Evolutionary conservation across 805 yeast species (phyloP).

Genomic region (Phaffomyces thermotolerans): DNA sequence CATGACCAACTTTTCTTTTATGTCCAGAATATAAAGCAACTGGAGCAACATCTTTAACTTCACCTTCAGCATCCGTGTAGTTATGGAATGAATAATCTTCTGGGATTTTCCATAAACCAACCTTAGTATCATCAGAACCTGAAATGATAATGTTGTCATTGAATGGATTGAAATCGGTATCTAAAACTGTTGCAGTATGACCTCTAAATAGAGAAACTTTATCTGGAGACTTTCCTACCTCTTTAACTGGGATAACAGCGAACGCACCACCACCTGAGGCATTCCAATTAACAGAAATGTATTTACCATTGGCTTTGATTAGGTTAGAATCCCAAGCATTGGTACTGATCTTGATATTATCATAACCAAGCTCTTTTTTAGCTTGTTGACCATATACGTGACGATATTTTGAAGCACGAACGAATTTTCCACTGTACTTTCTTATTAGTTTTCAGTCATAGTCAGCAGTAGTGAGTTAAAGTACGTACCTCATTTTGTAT

Average conservation of each 20-base stretch:
- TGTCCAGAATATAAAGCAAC: constrained; percentile 73
- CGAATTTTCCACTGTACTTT: constrained; percentile 64
- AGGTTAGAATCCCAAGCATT: constrained; percentile 97
- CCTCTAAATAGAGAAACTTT: constrained; percentile 91
- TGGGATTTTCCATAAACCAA: constrained; percentile 86
- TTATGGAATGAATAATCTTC: constrained; percentile 66
- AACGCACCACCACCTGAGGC: constrained; percentile 97
- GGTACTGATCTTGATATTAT: constrained; percentile 60
- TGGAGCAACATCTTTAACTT: constrained; percentile 65
- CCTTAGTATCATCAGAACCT: constrained; percentile 74
- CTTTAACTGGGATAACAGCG: constrained; percentile 81
- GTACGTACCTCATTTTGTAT: neutral
- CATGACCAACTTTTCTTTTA: constrained; percentile 87
- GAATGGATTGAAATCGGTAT: constrained; percentile 94
- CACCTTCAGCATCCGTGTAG: constrained; percentile 46
- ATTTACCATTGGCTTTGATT: constrained; percentile 80
- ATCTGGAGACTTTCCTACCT: constrained; percentile 91
- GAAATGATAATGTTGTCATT: constrained; percentile 68
- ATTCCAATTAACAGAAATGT: constrained; percentile 83
- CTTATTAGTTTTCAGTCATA: neutral
- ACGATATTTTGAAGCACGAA: constrained; percentile 93
- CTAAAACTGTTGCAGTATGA: constrained; percentile 90
- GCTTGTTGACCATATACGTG: constrained; percentile 92
- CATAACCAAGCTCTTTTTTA: constrained; percentile 40
- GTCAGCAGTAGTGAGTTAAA: too few relatives aligned